phyloP scores from a whole-genome alignment of 2,329 filamentous ascomycete genomes.

The Leptoxyphium fumago region DNA sequence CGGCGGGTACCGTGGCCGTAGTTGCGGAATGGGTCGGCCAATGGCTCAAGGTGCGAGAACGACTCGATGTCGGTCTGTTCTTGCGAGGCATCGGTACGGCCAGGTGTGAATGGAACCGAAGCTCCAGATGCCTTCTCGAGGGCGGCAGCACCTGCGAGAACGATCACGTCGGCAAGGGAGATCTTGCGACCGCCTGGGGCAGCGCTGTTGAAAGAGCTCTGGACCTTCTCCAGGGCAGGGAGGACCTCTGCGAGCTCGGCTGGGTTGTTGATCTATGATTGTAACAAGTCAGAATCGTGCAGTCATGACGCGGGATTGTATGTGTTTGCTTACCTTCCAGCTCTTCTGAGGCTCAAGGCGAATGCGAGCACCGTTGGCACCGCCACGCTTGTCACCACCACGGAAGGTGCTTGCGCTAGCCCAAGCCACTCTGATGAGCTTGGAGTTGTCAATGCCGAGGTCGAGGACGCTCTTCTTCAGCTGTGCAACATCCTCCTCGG shows the following conservation, averaged over 20 bases:
- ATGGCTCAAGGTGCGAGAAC: slow-evolving; percentile 51
- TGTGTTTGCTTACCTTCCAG: slow-evolving; percentile 37
- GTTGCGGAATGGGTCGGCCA: slow-evolving; percentile 67
- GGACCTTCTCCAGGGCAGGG: slow-evolving; percentile 45
- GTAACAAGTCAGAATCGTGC: slow-evolving; percentile 13
- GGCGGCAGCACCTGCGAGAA: slow-evolving; percentile 55
- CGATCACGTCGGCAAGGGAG: slow-evolving; percentile 65
- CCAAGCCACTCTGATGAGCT: slow-evolving; percentile 54
- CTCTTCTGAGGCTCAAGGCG: slow-evolving; percentile 56
- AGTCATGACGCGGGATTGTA: too few relatives aligned
- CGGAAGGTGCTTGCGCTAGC: slow-evolving; percentile 59
- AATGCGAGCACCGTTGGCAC: slow-evolving; percentile 67
- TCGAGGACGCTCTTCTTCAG: slow-evolving; percentile 56
- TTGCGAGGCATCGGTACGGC: slow-evolving; percentile 55
- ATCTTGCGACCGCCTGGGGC: slow-evolving; percentile 49
- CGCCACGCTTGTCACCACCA: slow-evolving; percentile 65
- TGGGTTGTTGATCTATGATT: slow-evolving; percentile 47
- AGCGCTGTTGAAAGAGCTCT: slow-evolving; percentile 48
- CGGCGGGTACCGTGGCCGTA: slow-evolving; percentile 49
- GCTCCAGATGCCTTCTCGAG: slow-evolving; percentile 57
- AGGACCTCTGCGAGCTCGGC: slow-evolving; percentile 49
- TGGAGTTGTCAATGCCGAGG: slow-evolving; percentile 43
- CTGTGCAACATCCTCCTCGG: slow-evolving; percentile 45
- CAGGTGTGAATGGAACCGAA: slow-evolving; percentile 56
- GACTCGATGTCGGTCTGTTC: slow-evolving; percentile 56